Evolutionary conservation across 2,329 filamentous ascomycete genomes (phyloP), one percentile per base, ranked within the genome.

Genomic region (Epichloe gansuensis): DNA sequence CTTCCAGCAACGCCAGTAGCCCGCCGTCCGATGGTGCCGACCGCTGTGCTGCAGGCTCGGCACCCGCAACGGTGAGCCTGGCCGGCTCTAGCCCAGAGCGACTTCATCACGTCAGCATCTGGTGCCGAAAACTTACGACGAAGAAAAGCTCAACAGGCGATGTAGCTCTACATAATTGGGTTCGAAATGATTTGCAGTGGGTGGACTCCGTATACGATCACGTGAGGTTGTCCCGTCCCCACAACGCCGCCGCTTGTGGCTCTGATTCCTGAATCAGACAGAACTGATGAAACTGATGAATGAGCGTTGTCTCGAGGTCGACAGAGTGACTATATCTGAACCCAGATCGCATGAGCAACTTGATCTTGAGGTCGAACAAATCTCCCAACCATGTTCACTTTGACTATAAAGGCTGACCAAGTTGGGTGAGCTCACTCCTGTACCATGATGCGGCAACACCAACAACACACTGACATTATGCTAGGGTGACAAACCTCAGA

Each of bases 401-500:
- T 89, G 34, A 73, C 74, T 47, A 68, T 89, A 39, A 85, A 75
- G 36, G 85, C 85, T 4, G 85, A 89, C 62, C 67, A 88, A 55
- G 73, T 74, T 53, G 85, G 85, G 85, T 87, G 72, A 55, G 73
- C 65, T 25, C 27, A 34, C 17, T 39, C 12, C 12, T 35, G 6
- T 5, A 8, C 5, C 5, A n/a, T 6, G 13, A n/a, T 15, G 3
- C 7, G 34, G 34, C 42, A 5, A 39, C 11, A 31, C 34, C 27
- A 44, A 50, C 38, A 23, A 31, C 15, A 27, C 23, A 38, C 53
- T 51, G 54, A 61, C 41, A 4, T 38, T 4, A 27, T 13, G 13
- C 40, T 35, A 97, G 93, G 45, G 89, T 98, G 54, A 96, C 89
- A 54, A 86, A 93, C 63, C 81, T 98, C 59, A 84, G 84, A 52